Conservation (phyloP, 257 asterid genomes). For the Ligustrum vulgare region DNA sequence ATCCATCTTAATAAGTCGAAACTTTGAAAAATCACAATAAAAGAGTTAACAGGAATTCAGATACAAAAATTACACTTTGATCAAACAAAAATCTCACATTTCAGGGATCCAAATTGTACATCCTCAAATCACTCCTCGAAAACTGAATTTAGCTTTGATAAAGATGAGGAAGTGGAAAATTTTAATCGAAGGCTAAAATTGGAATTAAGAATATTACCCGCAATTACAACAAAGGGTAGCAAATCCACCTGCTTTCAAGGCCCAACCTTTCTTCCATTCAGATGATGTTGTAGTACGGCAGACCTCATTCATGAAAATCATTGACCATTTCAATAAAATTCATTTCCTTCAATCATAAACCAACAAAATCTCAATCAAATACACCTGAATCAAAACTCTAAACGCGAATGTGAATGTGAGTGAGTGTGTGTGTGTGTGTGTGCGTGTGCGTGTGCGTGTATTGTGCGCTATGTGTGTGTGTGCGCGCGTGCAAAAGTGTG, state of each 20-base stretch:
- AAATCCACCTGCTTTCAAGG: constrained; percentile 87
- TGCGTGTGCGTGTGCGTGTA: too few relatives aligned
- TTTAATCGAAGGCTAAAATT: constrained; percentile 24
- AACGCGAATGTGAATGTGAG: too few relatives aligned
- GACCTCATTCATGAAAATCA: constrained; percentile 79
- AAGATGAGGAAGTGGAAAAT: constrained; percentile 12
- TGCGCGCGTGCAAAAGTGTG: too few relatives aligned
- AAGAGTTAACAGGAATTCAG: constrained; percentile 5
- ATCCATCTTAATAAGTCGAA: not conserved
- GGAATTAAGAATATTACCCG: constrained; percentile 68
- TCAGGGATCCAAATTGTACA: constrained; percentile 43
- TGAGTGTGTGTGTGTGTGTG: too few relatives aligned
- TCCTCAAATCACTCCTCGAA: constrained; percentile 50
- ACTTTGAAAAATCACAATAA: not conserved
- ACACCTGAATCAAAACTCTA: constrained; percentile 46
- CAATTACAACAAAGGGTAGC: constrained; percentile 78
- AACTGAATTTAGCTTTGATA: constrained; percentile 12
- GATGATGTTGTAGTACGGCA: constrained; percentile 83
- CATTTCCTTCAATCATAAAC: constrained; percentile 24
- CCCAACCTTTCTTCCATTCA: constrained; percentile 95
- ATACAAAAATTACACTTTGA: constrained; percentile 11
- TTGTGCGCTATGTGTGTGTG: too few relatives aligned
- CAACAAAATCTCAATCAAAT: constrained; percentile 33
- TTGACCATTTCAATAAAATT: constrained; percentile 58
- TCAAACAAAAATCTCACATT: constrained; percentile 6